phyloP scores from a whole-genome alignment of 768 basidiomycete genomes.

The Tephrocybe sp. region DNA sequence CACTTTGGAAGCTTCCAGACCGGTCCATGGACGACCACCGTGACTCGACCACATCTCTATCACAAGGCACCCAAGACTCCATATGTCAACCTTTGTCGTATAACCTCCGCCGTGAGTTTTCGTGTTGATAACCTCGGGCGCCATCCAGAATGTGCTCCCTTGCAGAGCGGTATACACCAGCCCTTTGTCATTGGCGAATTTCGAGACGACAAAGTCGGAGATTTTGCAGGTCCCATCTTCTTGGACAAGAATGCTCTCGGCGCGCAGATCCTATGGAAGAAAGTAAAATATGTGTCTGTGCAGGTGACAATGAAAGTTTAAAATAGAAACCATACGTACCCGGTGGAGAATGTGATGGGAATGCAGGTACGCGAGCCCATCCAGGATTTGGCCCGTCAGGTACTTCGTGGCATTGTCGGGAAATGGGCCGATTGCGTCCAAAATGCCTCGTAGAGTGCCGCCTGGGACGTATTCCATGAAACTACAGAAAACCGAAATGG shows the following conservation, averaged over 20 bases:
- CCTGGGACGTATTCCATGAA: slow-evolving; percentile 99
- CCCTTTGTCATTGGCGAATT: slow-evolving; percentile 79
- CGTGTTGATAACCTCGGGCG: slow-evolving; percentile 87
- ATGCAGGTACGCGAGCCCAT: slow-evolving; percentile 91
- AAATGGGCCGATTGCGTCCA: slow-evolving; percentile 88
- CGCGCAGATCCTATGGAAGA: slow-evolving; percentile 77
- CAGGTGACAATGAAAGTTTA: neutral
- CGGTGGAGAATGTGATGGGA: slow-evolving; percentile 88
- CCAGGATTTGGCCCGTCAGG: slow-evolving; percentile 88
- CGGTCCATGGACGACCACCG: slow-evolving; percentile 79
- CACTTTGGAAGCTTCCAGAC: slow-evolving; percentile 84
- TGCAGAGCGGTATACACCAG: slow-evolving; percentile 91
- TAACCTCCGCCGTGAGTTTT: slow-evolving; percentile 73
- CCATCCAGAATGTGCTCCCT: slow-evolving; percentile 99
- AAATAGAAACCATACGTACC: slow-evolving; percentile 38
- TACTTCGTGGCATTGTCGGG: slow-evolving; percentile 87
- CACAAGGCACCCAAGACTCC: slow-evolving; percentile 96
- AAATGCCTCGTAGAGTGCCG: slow-evolving; percentile 84
- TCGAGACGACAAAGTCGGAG: slow-evolving; percentile 95
- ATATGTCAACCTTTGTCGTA: slow-evolving; percentile 95
- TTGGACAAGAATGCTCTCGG: slow-evolving; percentile 96
- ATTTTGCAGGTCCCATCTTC: slow-evolving; percentile 92
- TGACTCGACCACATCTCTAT: slow-evolving; percentile 95
- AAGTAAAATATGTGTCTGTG: neutral
- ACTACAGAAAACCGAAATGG: slow-evolving; percentile 37